Conservation (phyloP, 768 basidiomycete species). For the Tulasnella sp. region DNA sequence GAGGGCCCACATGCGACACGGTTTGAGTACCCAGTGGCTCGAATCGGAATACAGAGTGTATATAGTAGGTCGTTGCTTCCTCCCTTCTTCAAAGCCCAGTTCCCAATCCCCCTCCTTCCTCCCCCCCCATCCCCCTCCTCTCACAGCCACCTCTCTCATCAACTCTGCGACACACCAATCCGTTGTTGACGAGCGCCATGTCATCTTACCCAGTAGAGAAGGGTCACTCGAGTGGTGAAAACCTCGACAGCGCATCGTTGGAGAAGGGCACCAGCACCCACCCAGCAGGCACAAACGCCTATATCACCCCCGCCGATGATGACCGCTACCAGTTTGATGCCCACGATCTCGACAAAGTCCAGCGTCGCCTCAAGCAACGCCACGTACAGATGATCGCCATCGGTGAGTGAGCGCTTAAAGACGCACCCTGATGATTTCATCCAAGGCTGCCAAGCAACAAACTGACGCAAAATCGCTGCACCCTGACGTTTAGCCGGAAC, state of each 20-base stretch:
- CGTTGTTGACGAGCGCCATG: too few relatives aligned
- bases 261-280: background rate
- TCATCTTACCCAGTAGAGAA: background rate
- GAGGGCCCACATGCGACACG: too few relatives aligned
- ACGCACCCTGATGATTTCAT: background rate
- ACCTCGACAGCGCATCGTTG: background rate
- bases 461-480: too few relatives aligned
- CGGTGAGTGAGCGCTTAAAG: background rate
- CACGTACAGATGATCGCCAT: constrained; percentile 63
- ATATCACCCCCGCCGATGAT: constrained; percentile 18
- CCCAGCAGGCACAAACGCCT: constrained; percentile 2
- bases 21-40: too few relatives aligned
- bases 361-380: constrained; percentile 60
- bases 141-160: too few relatives aligned
- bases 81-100: too few relatives aligned
- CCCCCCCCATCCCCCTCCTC: too few relatives aligned
- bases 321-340: constrained; percentile 37
- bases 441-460: background rate
- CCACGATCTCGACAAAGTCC: constrained; percentile 56
- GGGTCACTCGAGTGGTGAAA: background rate
- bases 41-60: too few relatives aligned
- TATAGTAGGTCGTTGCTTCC: too few relatives aligned
- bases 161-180: too few relatives aligned
- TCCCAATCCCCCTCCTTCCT: too few relatives aligned
- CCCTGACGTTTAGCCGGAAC: constrained; percentile 45